Evolutionary conservation across 306 rosid species (phyloP).

Genomic region (Prunus mira): DNA sequence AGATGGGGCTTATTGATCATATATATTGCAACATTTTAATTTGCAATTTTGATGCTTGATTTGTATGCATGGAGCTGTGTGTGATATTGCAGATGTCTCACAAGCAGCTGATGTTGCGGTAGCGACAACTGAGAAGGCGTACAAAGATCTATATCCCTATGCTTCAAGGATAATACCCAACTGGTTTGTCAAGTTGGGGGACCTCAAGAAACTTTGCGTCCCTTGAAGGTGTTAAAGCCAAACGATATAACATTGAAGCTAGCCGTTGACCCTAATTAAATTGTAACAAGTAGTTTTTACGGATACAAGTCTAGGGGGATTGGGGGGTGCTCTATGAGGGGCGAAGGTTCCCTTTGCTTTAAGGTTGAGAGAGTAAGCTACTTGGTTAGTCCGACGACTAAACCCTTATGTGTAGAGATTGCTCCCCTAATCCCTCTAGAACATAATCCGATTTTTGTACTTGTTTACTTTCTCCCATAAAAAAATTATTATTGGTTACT

Average conservation of each 20-base stretch:
- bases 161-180: slow-evolving; percentile 24
- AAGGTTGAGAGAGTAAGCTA: no score
- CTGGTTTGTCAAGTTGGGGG: slow-evolving; percentile 20
- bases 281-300: no score
- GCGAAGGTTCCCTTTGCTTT: no score
- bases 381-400: no score
- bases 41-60: neutral
- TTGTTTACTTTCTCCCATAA: no score
- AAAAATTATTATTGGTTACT: no score
- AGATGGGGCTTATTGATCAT: neutral
- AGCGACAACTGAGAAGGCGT: slow-evolving; percentile 13
- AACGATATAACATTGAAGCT: no score
- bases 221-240: slow-evolving; percentile 6
- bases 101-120: slow-evolving; percentile 18
- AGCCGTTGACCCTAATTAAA: no score
- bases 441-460: neutral
- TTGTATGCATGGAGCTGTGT: neutral
- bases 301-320: no score
- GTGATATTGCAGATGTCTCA: slow-evolving; percentile 19
- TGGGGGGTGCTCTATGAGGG: no score
- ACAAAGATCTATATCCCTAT: slow-evolving; percentile 20
- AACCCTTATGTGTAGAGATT: no score
- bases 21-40: neutral
- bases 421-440: no score
- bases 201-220: neutral